Base-by-base conservation (phyloP, 2,329 filamentous ascomycete species). In the Neofusicoccum sp. region DNA sequence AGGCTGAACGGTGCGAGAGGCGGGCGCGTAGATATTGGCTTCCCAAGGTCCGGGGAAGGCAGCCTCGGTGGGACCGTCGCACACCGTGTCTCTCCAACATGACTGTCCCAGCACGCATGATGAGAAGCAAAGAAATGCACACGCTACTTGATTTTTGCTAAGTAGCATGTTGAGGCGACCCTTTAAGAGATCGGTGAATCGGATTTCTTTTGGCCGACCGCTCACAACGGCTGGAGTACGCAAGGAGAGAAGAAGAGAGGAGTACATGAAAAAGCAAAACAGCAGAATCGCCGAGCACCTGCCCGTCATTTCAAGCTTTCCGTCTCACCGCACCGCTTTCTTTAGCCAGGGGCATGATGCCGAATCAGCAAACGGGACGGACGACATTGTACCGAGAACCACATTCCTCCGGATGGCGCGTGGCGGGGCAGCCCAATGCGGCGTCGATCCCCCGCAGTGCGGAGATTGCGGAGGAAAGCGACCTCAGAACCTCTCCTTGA, bases 1-100 rank as follows among this genome's bases (percentile, higher is more conserved):
- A 1, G 84, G 84, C 3, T 69, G 66, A 2, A 85, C 76, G 4
- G 70, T 81, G 36, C 85, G 76, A 2, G 81, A 81, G 5, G 73
- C 60, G 0, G 84, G 84, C 1, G 84, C 80, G 64, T 80, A 85
- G 51, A 84, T 86, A 65, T 84, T 82, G 1, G 76, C 69, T 33
- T 87, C 80, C 85, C 85, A 87, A 14, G 72, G 71, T 0, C 85
- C 85, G 2, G 78, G 76, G 63, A 87, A 87, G 0, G 84, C 78
- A 6, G 80, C 69, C 5, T 78, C 69, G 8, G 69, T 68, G 3
- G 83, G 79, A 3, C 80, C 80, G 20, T 75, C 80, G 67, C 85
- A 88, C 20, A 76, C 69, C 1, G 80, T 82, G 58, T 84, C 69
- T 62, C 80, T 75, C 84, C 84, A 87, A 68, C 84, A 87, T 60